These are phyloP conservation scores for Trichoderma erinaceum DNA, from an alignment of 495 filamentous ascomycete genomes.

Conservation along the genomic window DNA sequence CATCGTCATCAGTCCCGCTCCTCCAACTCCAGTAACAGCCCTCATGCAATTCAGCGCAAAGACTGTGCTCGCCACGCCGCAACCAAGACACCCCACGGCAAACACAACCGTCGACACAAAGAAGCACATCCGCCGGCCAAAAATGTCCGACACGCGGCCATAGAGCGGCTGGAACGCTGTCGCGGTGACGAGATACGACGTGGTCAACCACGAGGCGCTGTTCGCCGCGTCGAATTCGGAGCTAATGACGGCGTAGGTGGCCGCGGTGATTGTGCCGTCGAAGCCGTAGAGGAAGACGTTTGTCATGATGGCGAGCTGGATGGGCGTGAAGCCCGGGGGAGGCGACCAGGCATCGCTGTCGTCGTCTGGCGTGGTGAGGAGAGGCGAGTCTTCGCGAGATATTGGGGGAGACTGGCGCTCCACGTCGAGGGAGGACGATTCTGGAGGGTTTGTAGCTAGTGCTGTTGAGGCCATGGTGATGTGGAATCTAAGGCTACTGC, in stretches of 20 bases:
- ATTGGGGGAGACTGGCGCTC: not conserved
- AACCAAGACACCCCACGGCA: slow-evolving; percentile 55
- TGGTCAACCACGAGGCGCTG: slow-evolving; percentile 69
- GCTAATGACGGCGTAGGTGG: slow-evolving; percentile 60
- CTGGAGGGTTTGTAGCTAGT: not conserved
- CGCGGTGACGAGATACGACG: slow-evolving; percentile 64
- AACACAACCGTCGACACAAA: slow-evolving; percentile 52
- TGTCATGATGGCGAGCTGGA: slow-evolving; percentile 53
- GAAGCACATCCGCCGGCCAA: slow-evolving; percentile 56
- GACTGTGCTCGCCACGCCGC: slow-evolving; percentile 46
- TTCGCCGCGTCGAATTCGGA: slow-evolving; percentile 49
- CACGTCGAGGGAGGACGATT: not conserved
- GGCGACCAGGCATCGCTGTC: slow-evolving; percentile 28
- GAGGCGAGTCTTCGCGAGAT: slow-evolving; percentile 31
- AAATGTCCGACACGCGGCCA: slow-evolving; percentile 61
- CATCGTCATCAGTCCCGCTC: slow-evolving; percentile 33
- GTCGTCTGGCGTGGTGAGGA: slow-evolving; percentile 24
- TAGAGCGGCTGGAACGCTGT: slow-evolving; percentile 59
- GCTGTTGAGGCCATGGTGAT: not conserved
- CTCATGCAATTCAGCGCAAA: slow-evolving; percentile 40
- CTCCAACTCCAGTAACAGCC: slow-evolving; percentile 33
- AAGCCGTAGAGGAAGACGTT: slow-evolving; percentile 62
- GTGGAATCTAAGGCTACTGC: not conserved
- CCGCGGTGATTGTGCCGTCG: slow-evolving; percentile 60
- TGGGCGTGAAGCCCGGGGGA: slow-evolving; percentile 37